These are phyloP conservation scores for Pyrrhoderma noxium DNA, from an alignment of 1,284 basidiomycete species.

Conservation along the genomic window DNA sequence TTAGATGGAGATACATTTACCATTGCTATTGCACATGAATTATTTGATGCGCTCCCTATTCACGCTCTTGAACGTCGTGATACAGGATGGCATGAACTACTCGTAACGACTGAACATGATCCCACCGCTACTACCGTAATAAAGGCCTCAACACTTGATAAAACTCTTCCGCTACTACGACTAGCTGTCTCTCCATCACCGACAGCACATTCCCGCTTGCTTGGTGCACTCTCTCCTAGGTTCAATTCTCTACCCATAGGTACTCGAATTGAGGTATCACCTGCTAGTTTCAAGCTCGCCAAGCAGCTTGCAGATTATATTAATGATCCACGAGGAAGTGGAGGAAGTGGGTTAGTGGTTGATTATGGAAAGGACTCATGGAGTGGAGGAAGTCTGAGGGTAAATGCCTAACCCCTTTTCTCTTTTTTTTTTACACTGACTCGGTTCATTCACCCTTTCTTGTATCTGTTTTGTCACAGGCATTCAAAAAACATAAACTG, in stretches of 20 bases:
- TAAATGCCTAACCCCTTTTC: too few species aligned
- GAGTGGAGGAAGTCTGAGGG: slow-evolving; percentile 76
- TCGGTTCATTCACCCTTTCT: too few species aligned
- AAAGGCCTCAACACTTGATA: not conserved
- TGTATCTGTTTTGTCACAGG: slow-evolving; percentile 53
- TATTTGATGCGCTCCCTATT: slow-evolving; percentile 95
- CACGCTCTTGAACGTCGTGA: slow-evolving; percentile 75
- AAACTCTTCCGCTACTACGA: slow-evolving; percentile 35
- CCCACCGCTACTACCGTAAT: slow-evolving; percentile 26
- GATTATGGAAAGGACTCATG: slow-evolving; percentile 83
- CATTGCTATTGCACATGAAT: slow-evolving; percentile 91
- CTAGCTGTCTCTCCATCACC: slow-evolving; percentile 62
- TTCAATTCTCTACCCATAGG: slow-evolving; percentile 63
- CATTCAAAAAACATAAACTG: slow-evolving; percentile 83
- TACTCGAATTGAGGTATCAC: slow-evolving; percentile 73
- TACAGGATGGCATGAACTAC: slow-evolving; percentile 82
- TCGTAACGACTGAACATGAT: slow-evolving; percentile 48
- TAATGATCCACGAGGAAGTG: slow-evolving; percentile 27
- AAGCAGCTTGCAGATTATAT: slow-evolving; percentile 61
- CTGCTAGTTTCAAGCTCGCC: slow-evolving; percentile 61
- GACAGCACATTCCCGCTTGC: slow-evolving; percentile 58
- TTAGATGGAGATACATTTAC: slow-evolving; percentile 58
- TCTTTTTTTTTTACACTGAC: too few species aligned
- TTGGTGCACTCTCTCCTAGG: slow-evolving; percentile 63
- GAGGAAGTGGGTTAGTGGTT: slow-evolving; percentile 78